A percentile compares a stretch with the other conserved stretches of the same genome.
Evolutionary conservation across 129 eudicot species (phyloP).

Genomic region (Tagetes patula): DNA sequence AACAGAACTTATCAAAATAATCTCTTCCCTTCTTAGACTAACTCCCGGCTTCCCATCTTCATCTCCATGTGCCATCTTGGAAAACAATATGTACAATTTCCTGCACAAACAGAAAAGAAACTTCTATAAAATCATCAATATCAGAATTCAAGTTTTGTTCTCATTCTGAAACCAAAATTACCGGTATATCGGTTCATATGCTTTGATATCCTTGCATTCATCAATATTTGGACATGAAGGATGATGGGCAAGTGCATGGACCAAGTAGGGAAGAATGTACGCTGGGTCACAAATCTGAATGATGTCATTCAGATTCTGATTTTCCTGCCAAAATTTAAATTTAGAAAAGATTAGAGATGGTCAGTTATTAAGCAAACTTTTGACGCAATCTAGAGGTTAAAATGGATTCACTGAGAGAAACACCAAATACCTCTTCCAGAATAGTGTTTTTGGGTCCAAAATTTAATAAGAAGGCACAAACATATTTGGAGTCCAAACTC

Average conservation of each 20-base stretch:
- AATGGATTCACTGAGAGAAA: background rate
- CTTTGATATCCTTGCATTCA: constrained; percentile 79
- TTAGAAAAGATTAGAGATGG: background rate
- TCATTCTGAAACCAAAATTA: constrained; percentile 25
- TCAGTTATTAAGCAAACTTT: background rate
- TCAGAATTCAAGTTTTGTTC: constrained; percentile 5
- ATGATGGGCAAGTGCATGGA: constrained; percentile 91
- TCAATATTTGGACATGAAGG: constrained; percentile 77
- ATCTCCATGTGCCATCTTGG: constrained; percentile 63
- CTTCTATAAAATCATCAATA: background rate
- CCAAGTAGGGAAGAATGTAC: constrained; percentile 62
- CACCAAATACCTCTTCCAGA: constrained; percentile 62
- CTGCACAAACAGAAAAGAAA: constrained; percentile 34
- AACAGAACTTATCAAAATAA: constrained; percentile 42
- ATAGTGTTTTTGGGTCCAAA: constrained; percentile 43
- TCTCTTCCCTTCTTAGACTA: constrained; percentile 50
- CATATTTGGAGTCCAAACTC: constrained; percentile 79
- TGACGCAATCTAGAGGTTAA: background rate
- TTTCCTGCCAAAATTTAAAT: constrained; percentile 48
- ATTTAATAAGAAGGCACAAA: constrained; percentile 78
- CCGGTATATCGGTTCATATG: constrained; percentile 85
- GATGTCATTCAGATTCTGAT: constrained; percentile 56
- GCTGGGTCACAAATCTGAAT: constrained; percentile 55
- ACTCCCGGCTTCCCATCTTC: constrained; percentile 65
- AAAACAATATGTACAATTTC: constrained; percentile 60